Conservation (phyloP, 2,329 filamentous ascomycete species). For the Penicillium freii region DNA sequence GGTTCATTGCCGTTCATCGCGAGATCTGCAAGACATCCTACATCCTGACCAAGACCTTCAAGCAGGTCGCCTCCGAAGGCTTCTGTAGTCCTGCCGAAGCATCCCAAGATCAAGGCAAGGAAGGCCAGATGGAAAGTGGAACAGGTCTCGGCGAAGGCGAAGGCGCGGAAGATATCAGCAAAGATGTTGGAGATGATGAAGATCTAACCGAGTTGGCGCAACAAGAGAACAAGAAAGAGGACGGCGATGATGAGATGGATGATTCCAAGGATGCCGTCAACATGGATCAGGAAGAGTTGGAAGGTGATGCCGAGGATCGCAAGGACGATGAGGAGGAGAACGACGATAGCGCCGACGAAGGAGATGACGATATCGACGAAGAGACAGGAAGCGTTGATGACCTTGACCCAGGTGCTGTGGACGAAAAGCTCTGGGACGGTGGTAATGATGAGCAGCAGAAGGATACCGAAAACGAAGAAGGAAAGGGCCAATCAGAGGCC, state of each 20-base stretch:
- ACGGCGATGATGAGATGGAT: conserved; percentile 43
- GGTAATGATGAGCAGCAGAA: conserved; percentile 63
- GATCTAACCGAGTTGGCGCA: conserved; percentile 89
- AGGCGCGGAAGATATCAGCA: conserved; percentile 95
- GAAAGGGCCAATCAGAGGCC: conserved; percentile 50
- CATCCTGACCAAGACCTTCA: conserved; percentile 72
- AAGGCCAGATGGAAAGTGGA: conserved; percentile 81
- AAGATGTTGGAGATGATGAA: conserved; percentile 91
- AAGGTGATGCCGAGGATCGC: conserved; percentile 73
- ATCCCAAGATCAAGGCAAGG: conserved; percentile 65
- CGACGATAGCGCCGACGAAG: conserved; percentile 61
- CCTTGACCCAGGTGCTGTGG: conserved; percentile 81
- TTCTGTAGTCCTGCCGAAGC: conserved; percentile 90
- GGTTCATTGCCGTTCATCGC: conserved; percentile 64
- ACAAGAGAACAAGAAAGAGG: conserved; percentile 66
- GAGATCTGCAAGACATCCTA: conserved; percentile 72
- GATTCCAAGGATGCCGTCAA: conserved; percentile 49
- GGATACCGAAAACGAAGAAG: conserved; percentile 73
- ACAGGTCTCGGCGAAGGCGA: conserved; percentile 94
- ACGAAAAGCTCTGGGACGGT: conserved; percentile 99
- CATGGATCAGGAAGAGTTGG: conserved; percentile 79
- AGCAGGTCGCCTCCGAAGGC: conserved; percentile 74
- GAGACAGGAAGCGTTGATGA: conserved; percentile 90
- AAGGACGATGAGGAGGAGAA: conserved; percentile 50
- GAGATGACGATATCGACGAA: conserved; percentile 75